Evolutionary conservation across 2,329 filamentous ascomycete species (phyloP), one percentile per base, ranked within the genome.

Genomic region (Sporothrix pallida): DNA sequence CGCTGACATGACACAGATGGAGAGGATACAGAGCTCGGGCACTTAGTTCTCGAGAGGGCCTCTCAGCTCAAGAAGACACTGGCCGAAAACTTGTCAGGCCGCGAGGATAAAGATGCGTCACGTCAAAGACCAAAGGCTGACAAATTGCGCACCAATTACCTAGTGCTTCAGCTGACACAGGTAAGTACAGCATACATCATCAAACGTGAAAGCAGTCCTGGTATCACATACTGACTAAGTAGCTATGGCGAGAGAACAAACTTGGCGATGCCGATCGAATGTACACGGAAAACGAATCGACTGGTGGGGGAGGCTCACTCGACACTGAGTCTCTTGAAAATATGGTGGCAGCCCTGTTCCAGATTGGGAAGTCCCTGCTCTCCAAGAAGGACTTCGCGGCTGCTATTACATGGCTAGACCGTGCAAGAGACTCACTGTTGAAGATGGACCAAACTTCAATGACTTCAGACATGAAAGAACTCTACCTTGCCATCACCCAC

Each of bases 261-360:
- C 84, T 92, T 15, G 92, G 95, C 73, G 87, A 94, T 67, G 93
- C 93, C 42, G 93, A 97, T 72, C 89, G 93, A 80, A 89, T 96
- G 85, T 95, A 91, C 80, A 23, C 2, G 0, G 54, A 67, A 5
- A 81, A 81, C 50, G 92, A 92, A 77, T 81, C 89, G 1, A 82
- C 83, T 77, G 82, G 75, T n/a, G 80, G 82, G 10, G 80, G 77
- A 52, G 78, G 78, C 26, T 78, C 71, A 0, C 79, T 88, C 1
- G 86, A 90, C 60, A 80, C 86, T 0, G 75, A 81, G 1, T 85
- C 85, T 1, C 84, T 86, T 1, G 91, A 95, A 79, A 85, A 83
- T 52, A 81, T 95, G 60, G 87, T 90, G 3, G 90, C 94, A 77
- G 83, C 91, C 1, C 84, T 94, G 8, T 93, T 91, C 76, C 89